A percentile compares a stretch with the other conserved stretches of the same genome.
phyloP scores from a whole-genome alignment of 2,329 filamentous ascomycete genomes.

The Aspergillus felis region DNA sequence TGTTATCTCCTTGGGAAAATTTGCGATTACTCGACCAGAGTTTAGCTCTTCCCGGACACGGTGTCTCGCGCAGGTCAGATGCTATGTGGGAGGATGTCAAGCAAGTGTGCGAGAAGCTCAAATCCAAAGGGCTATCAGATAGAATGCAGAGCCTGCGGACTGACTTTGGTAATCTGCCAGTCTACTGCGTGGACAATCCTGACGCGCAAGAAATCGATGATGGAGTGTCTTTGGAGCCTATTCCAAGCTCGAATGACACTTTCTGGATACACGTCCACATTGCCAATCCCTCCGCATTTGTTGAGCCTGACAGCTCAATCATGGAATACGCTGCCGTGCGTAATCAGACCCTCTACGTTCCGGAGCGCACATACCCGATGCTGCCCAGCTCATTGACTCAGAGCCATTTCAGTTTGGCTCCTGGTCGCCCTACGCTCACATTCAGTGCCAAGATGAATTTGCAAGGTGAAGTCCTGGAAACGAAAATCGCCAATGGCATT shows the following conservation, averaged over 20 bases:
- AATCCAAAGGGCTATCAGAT: conserved; percentile 42
- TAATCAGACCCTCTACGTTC: conserved; percentile 51
- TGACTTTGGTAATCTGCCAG: conserved; percentile 54
- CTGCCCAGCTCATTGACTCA: conserved; percentile 49
- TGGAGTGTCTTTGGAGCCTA: conserved; percentile 55
- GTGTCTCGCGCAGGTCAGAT: conserved; percentile 28
- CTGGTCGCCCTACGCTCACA: conserved; percentile 55
- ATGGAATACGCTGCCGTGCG: conserved; percentile 54
- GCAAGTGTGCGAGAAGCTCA: conserved; percentile 21
- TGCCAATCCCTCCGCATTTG: conserved; percentile 62
- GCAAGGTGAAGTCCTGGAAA: conserved; percentile 52
- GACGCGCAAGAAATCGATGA: conserved; percentile 60
- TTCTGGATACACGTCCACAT: conserved; percentile 62
- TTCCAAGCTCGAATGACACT: conserved; percentile 40
- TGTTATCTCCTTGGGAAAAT: conserved; percentile 58
- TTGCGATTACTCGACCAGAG: conserved; percentile 48
- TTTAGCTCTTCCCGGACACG: conserved; percentile 49
- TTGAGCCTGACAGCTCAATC: conserved; percentile 48
- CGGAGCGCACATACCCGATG: conserved; percentile 55
- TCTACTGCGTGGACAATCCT: conserved; percentile 58
- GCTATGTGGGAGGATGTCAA: conserved; percentile 28
- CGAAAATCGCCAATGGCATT: conserved; percentile 50
- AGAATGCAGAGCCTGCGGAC: conserved; percentile 54
- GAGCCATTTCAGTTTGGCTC: conserved; percentile 51
- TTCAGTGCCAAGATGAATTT: conserved; percentile 55